These are phyloP conservation scores for Podospora appendiculata DNA, from an alignment of 495 filamentous ascomycete genomes.

Conservation along the genomic window DNA sequence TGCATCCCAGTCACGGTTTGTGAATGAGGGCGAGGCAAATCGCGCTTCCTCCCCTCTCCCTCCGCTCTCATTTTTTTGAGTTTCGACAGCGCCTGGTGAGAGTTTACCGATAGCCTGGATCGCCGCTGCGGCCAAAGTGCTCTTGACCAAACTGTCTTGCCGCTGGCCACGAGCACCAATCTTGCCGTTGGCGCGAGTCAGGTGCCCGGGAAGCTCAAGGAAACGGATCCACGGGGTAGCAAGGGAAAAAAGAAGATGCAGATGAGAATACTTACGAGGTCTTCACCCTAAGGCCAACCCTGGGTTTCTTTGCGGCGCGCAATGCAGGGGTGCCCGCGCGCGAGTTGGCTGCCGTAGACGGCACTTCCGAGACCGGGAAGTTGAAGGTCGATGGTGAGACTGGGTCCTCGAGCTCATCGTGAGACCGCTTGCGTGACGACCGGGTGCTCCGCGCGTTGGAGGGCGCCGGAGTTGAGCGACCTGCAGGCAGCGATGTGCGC, in stretches of 20 bases:
- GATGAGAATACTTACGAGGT: conserved; percentile 52
- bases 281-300: conserved; percentile 55
- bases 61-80: too few species aligned
- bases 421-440: conserved; percentile 34
- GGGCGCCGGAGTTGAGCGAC: conserved; percentile 13
- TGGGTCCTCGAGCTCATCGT: conserved; percentile 39
- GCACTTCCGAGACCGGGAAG: conserved; percentile 28
- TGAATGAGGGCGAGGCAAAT: too few species aligned
- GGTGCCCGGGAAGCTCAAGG: too few species aligned
- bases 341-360: conserved; percentile 39
- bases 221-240: not conserved
- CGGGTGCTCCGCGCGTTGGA: conserved; percentile 26
- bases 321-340: conserved; percentile 49
- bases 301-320: conserved; percentile 46
- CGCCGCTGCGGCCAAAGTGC: too few species aligned
- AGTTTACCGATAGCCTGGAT: too few species aligned
- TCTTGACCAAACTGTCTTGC: too few species aligned
- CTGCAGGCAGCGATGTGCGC: conserved; percentile 8
- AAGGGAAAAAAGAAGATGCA: not conserved
- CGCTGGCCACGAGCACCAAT: too few species aligned
- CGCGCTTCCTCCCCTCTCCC: too few species aligned
- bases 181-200: too few species aligned
- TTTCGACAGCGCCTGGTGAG: too few species aligned
- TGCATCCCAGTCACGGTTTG: not conserved
- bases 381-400: conserved; percentile 36